phyloP scores from a whole-genome alignment of 306 rosid species.

The Crotalaria pallida region DNA sequence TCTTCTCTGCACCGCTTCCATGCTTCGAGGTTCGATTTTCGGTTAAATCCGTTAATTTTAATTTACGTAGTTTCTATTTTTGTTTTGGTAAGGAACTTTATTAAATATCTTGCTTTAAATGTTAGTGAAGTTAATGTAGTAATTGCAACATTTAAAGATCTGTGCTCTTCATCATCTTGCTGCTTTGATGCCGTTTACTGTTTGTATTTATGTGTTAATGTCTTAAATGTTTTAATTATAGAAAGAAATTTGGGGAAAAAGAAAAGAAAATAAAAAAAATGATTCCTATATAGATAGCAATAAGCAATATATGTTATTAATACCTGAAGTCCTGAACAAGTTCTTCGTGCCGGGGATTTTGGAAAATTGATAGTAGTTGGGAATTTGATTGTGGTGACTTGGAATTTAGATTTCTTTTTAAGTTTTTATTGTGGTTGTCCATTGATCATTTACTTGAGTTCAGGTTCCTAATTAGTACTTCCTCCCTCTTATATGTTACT shows the following conservation, averaged over 20 bases:
- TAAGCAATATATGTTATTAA: no score
- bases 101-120: background rate
- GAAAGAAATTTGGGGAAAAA: background rate
- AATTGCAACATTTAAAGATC: no score
- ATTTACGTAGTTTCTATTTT: no score
- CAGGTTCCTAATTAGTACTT: background rate
- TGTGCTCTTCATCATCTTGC: no score
- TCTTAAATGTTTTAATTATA: no score
- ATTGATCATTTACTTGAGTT: background rate
- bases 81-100: background rate
- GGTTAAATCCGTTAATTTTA: background rate
- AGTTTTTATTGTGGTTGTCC: background rate
- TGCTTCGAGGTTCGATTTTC: conserved; percentile 36
- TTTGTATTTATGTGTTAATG: background rate
- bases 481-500: no score
- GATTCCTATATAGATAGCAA: no score
- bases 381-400: background rate
- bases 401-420: background rate
- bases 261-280: no score
- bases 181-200: background rate
- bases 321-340: background rate
- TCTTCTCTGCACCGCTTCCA: conserved; percentile 19
- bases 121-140: no score
- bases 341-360: background rate
- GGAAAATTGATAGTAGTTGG: background rate